These are phyloP conservation scores for Bipolaris cookei DNA, from an alignment of 2,329 filamentous ascomycete genomes.

Conservation along the genomic window DNA sequence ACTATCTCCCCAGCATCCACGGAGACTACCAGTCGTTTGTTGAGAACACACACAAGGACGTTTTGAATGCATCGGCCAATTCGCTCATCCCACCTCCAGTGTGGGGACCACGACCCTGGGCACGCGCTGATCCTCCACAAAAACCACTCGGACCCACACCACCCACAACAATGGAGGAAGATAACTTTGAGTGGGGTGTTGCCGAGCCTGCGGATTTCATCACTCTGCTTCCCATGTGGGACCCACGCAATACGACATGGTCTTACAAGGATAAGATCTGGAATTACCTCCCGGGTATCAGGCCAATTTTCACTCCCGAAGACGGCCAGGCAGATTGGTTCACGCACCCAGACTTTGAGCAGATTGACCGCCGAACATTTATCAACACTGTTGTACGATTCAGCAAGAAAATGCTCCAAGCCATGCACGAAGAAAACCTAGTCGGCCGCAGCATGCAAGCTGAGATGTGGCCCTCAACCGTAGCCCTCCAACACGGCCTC, in stretches of 20 bases:
- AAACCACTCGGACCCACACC: slow-evolving; percentile 79
- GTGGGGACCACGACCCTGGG: slow-evolving; percentile 82
- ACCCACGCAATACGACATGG: slow-evolving; percentile 88
- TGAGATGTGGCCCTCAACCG: slow-evolving; percentile 93
- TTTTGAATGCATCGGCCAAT: slow-evolving; percentile 48
- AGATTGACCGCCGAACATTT: slow-evolving; percentile 74
- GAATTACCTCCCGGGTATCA: slow-evolving; percentile 59
- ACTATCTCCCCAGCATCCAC: slow-evolving; percentile 61
- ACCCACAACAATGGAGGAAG: slow-evolving; percentile 74
- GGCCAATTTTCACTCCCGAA: slow-evolving; percentile 86
- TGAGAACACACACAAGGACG: slow-evolving; percentile 51
- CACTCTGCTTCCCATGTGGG: slow-evolving; percentile 88
- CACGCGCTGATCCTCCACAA: slow-evolving; percentile 62
- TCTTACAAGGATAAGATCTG: slow-evolving; percentile 57
- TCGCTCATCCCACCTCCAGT: slow-evolving; percentile 64
- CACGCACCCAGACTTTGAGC: slow-evolving; percentile 55
- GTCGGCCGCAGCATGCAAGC: slow-evolving; percentile 90
- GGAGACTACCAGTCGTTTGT: slow-evolving; percentile 57
- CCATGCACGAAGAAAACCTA: slow-evolving; percentile 91
- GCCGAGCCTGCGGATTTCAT: slow-evolving; percentile 91
- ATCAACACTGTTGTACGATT: slow-evolving; percentile 90
- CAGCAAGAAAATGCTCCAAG: slow-evolving; percentile 76
- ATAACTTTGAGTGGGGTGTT: slow-evolving; percentile 85
- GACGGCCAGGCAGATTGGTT: slow-evolving; percentile 67
- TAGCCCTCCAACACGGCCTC: slow-evolving; percentile 87